Base-by-base conservation (phyloP, 2,329 filamentous ascomycete species). In the Dichotomopilus funicola region DNA sequence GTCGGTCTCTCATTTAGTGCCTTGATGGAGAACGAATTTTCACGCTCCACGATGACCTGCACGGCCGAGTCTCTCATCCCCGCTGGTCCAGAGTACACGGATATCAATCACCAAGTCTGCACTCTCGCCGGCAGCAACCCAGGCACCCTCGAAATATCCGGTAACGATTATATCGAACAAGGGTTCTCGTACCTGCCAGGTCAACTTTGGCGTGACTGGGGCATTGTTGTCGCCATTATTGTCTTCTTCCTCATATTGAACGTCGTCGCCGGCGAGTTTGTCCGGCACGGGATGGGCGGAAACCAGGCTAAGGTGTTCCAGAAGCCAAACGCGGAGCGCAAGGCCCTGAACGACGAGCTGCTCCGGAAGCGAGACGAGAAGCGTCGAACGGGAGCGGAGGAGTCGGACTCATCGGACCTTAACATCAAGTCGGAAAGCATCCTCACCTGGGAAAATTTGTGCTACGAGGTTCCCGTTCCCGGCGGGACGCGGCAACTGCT, bases 21-120 rank as follows among this genome's bases (percentile, higher is more conserved):
- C 1, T 71, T 96, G 71, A 94, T 95, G 88, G 82, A 88, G 64
- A 96, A 95, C 65, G 91, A 96, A 66, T 95, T 96, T 64, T 77
- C 78, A 38, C 73, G 80, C 9, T 75, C 88, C 43, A 77, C 85
- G 34, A 74, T 95, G 67, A 83, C 79, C 0, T 96, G 91, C 65
- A 81, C 80, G 0, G 75, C 75, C 1, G 77, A 80, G 45, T 88
- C 83, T 0, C 73, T 95, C 4, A 77, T 95, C 19, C 90, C 90
- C 0, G 80, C 75, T 3, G 90, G 89, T 0, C 75, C 81, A 1
- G 81, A 78, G 1, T 95, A 95, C 63, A 75, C 72, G 56, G 78
- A 91, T 58, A 83, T 91, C 64, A 75, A 81, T 42, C 75, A 91
- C 64, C 89, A 94, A 70, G 86, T 89, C 1, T 96, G 91, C 72